phyloP scores from a whole-genome alignment of 441 rosid genomes.

The Brassica balearica region DNA sequence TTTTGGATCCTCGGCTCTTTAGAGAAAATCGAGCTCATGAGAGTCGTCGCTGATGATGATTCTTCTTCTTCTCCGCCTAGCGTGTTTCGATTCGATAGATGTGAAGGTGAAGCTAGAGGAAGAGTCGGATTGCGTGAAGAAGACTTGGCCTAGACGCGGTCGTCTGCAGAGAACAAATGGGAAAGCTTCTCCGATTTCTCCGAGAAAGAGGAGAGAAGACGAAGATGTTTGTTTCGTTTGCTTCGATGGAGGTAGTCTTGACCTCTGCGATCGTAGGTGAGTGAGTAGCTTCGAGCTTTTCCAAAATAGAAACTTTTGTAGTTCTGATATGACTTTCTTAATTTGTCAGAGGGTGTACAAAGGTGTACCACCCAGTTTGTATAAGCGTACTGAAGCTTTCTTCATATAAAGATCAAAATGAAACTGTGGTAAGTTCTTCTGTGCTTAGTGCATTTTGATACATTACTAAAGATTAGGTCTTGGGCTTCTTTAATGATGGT shows the following conservation, averaged over 20 bases:
- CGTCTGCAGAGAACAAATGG: slow-evolving; percentile 67
- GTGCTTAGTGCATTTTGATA: slow-evolving; percentile 8
- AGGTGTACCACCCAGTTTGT: slow-evolving; percentile 95
- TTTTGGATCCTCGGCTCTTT: not conserved
- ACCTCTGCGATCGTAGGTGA: slow-evolving; percentile 98
- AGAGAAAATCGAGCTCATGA: slow-evolving; percentile 47
- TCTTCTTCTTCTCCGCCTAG: slow-evolving; percentile 42
- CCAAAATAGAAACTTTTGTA: slow-evolving; percentile 4
- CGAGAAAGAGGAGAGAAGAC: slow-evolving; percentile 58
- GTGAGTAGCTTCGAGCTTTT: slow-evolving; percentile 28
- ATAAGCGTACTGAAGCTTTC: slow-evolving; percentile 90
- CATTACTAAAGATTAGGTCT: slow-evolving; percentile 14
- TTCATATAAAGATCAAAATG: slow-evolving; percentile 91
- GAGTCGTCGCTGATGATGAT: slow-evolving; percentile 40
- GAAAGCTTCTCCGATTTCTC: slow-evolving; percentile 36
- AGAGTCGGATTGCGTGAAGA: slow-evolving; percentile 40
- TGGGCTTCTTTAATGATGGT: not conserved
- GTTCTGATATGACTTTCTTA: slow-evolving; percentile 17
- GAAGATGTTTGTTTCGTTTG: slow-evolving; percentile 98
- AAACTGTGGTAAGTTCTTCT: slow-evolving; percentile 79
- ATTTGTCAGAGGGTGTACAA: slow-evolving; percentile 87
- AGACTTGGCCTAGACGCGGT: slow-evolving; percentile 58
- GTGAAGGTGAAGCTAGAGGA: slow-evolving; percentile 33
- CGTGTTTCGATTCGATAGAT: slow-evolving; percentile 12
- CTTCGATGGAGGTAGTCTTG: slow-evolving; percentile 97